Evolutionary conservation across 495 filamentous ascomycete species (phyloP).

Genomic region (Usnea hakonensis): DNA sequence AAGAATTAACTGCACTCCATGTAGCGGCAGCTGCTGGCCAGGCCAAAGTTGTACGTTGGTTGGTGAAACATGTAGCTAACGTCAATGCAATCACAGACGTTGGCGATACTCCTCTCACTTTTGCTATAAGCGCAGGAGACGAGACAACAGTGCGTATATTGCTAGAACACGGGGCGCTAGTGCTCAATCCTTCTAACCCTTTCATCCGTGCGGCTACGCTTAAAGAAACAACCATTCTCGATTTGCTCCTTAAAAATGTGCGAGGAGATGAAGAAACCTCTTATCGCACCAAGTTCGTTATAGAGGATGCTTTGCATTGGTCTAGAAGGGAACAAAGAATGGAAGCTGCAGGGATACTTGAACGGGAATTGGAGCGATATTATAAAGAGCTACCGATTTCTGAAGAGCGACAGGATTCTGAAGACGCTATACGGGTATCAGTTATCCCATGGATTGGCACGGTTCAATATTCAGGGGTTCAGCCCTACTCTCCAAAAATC

Average conservation of each 20-base stretch:
- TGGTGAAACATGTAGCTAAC: background rate
- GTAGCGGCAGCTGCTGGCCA: background rate
- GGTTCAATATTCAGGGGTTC: background rate
- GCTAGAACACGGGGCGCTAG: background rate
- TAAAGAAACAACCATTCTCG: background rate
- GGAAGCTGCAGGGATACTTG: background rate
- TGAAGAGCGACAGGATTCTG: too few species aligned
- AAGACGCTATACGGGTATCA: too few species aligned
- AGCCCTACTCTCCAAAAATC: background rate
- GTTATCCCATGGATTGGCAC: background rate
- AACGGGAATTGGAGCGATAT: background rate
- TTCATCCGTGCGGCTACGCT: background rate
- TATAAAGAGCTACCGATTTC: too few species aligned
- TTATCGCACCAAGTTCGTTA: background rate
- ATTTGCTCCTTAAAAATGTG: background rate
- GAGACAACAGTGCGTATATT: background rate
- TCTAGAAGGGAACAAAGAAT: background rate
- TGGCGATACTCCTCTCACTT: background rate
- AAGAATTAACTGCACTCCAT: background rate
- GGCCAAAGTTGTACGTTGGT: background rate
- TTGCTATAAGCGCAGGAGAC: background rate
- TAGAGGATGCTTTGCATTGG: background rate
- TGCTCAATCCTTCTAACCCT: too few species aligned
- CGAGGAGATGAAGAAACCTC: background rate
- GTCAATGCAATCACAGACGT: background rate